Percentiles rank a stretch among this genome's conserved stretches.
phyloP scores from a whole-genome alignment of 371 early-diverging fungal genomes.

The Fennellomyces sp. region DNA sequence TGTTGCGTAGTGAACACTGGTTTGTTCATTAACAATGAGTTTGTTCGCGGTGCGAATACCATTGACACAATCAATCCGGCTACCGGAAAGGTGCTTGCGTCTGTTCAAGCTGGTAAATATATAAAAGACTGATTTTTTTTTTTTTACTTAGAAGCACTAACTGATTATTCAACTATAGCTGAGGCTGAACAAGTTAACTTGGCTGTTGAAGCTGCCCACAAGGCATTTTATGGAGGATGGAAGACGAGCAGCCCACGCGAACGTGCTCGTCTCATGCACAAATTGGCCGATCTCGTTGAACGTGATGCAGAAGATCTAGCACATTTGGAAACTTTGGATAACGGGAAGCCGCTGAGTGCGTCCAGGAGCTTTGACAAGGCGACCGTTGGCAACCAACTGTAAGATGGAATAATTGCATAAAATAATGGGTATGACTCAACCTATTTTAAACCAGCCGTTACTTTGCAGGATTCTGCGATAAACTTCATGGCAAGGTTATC shows the following conservation, averaged over 20 bases:
- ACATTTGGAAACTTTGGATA: slow-evolving; percentile 46
- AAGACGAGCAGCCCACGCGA: slow-evolving; percentile 20
- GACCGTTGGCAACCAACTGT: slow-evolving; percentile 30
- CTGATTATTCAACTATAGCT: too few relatives aligned
- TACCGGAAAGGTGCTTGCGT: slow-evolving; percentile 41
- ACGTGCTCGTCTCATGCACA: slow-evolving; percentile 47
- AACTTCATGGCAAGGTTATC: slow-evolving; percentile 60
- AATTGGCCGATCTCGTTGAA: slow-evolving; percentile 47
- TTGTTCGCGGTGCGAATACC: slow-evolving; percentile 44
- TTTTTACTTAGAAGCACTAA: too few relatives aligned
- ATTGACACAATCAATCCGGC: slow-evolving; percentile 57
- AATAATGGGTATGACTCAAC: not conserved
- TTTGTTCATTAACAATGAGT: slow-evolving; percentile 61
- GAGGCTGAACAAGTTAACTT: slow-evolving; percentile 41
- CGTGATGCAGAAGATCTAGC: slow-evolving; percentile 43
- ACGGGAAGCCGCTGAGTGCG: slow-evolving; percentile 44
- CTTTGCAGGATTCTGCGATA: slow-evolving; percentile 86
- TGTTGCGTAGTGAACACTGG: slow-evolving; percentile 46
- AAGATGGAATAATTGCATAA: not conserved
- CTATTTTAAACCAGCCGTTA: slow-evolving; percentile 52
- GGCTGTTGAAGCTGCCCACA: slow-evolving; percentile 50
- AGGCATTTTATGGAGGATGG: slow-evolving; percentile 51
- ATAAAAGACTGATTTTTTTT: not conserved
- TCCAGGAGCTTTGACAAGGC: slow-evolving; percentile 56
- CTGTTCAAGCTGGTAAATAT: slow-evolving; percentile 39